These are phyloP conservation scores for Cystoisospora suis DNA, from an alignment of 169 alveolate genomes.

Conservation along the genomic window DNA sequence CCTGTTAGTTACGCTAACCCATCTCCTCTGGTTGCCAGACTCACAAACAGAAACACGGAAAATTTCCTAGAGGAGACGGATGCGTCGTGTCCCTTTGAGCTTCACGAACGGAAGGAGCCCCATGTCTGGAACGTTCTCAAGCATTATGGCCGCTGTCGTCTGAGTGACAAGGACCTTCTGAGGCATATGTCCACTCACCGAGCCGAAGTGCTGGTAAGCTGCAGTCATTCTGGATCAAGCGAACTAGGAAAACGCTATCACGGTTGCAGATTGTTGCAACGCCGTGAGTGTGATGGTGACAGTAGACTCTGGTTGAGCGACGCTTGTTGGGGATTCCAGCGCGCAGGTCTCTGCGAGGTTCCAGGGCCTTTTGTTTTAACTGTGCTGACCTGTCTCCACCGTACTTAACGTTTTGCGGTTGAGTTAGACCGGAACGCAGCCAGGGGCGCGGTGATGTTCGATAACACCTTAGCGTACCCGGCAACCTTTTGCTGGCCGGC, in stretches of 20 bases:
- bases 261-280: constrained; percentile 2
- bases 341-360: background rate
- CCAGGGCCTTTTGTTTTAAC: background rate
- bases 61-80: background rate
- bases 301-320: background rate
- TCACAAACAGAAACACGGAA: background rate
- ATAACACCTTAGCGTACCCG: background rate
- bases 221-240: background rate
- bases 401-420: background rate
- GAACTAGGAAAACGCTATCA: background rate
- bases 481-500: too few species aligned
- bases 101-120: background rate
- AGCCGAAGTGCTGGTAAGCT: background rate
- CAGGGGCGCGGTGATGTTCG: background rate
- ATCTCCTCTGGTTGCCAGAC: background rate
- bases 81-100: background rate
- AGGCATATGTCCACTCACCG: background rate
- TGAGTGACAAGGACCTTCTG: background rate
- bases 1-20: too few species aligned
- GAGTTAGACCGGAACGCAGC: background rate
- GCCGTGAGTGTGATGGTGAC: background rate
- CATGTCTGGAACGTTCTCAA: background rate
- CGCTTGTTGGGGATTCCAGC: background rate
- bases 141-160: background rate
- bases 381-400: background rate